Evolutionary conservation across 306 rosid species (phyloP).

Genomic region (Vachellia pachyceras): DNA sequence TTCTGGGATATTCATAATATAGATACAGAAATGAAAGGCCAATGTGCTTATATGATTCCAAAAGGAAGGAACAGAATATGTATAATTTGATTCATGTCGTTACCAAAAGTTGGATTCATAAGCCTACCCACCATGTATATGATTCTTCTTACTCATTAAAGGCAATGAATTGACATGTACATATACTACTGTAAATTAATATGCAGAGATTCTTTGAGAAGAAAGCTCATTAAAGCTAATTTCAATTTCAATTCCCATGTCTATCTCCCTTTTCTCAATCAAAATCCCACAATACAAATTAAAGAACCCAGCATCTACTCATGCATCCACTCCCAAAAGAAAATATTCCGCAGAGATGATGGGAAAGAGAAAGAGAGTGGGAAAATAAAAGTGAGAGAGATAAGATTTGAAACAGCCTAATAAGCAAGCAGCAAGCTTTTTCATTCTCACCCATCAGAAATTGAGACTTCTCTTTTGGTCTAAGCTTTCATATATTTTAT

Average conservation of each 20-base stretch:
- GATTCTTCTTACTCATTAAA: constrained; percentile 33
- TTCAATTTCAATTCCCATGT: constrained; percentile 2
- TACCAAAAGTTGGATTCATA: constrained; percentile 11
- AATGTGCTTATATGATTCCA: not conserved
- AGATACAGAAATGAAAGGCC: not conserved
- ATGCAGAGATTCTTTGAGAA: constrained; percentile 45
- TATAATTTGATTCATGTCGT: not conserved
- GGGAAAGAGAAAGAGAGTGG: constrained; percentile 1
- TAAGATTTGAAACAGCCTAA: constrained; percentile 37
- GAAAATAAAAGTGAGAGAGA: constrained; percentile 30
- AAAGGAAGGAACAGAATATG: not conserved
- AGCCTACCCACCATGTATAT: constrained; percentile 24
- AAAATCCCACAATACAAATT: not conserved
- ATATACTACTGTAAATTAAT: constrained; percentile 6
- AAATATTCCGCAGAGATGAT: constrained; percentile 33
- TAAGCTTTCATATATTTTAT: constrained; percentile 44
- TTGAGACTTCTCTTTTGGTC: constrained; percentile 21
- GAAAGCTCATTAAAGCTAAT: constrained; percentile 12
- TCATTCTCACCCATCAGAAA: constrained; percentile 45
- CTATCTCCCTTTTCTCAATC: constrained; percentile 23
- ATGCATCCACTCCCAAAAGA: constrained; percentile 57
- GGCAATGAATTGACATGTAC: constrained; percentile 45
- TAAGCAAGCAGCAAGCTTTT: constrained; percentile 40
- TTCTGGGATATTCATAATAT: not conserved
- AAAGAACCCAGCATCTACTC: constrained; percentile 43